These are phyloP conservation scores for Corchorus capsularis DNA, from an alignment of 345 rosid genomes.

Conservation along the genomic window DNA sequence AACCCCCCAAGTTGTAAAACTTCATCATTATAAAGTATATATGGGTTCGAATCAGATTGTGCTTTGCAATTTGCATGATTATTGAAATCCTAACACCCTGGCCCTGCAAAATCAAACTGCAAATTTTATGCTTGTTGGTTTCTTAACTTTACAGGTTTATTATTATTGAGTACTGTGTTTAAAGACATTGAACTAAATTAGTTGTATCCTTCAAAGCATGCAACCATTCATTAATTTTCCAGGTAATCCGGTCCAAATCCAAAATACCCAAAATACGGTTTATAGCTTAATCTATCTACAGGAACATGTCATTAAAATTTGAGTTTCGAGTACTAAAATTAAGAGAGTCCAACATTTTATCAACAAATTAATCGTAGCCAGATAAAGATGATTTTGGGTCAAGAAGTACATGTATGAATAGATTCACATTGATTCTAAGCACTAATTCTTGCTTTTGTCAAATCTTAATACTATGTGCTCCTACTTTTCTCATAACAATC, in stretches of 20 bases:
- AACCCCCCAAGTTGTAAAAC: not conserved
- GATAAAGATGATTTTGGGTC: not conserved
- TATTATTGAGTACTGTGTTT: not conserved
- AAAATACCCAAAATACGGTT: no score
- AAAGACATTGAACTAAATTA: not conserved
- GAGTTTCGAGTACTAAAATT: no score
- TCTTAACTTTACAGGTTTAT: not conserved
- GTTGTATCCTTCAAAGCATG: not conserved
- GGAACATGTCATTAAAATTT: not conserved
- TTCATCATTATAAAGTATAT: not conserved
- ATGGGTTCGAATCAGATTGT: slow-evolving; percentile 3
- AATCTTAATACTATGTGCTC: not conserved
- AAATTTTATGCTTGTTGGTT: not conserved
- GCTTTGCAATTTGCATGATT: not conserved
- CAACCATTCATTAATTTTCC: not conserved
- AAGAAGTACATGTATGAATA: no score
- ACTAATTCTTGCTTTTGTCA: not conserved
- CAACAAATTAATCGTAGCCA: no score
- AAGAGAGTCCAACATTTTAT: no score
- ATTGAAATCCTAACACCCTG: not conserved
- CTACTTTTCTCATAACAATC: not conserved
- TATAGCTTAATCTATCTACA: not conserved
- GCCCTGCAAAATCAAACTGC: not conserved
- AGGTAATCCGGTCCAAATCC: not conserved
- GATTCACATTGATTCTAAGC: no score